Base-by-base conservation (phyloP, 23 red algal genomes). In the Gracilaria vermiculophylla region DNA sequence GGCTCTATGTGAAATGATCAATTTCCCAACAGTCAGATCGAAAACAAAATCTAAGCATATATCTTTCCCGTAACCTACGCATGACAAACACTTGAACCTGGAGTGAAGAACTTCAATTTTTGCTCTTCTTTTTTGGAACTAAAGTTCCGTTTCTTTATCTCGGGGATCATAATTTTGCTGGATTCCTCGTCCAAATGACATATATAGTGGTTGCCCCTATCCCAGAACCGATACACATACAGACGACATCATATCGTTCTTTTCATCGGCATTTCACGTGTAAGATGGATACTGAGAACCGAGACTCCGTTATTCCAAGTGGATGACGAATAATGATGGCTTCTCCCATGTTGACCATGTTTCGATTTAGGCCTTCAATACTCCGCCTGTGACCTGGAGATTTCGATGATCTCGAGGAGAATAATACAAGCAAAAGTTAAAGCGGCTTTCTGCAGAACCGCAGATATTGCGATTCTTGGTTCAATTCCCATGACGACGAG, bases 401-500 rank as follows among this genome's bases (percentile, higher is more conserved):
- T 93, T 64, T 99, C 97, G 61, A 95, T 99, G 72, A 99, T 90
- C 55, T 99, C 97, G 28, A 85, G 94, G 20, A 99, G 84, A 47
- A 95, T 93, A 75, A 99, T 82, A 33, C 90, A 81, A 53, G 69
- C 49, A 29, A 82, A 41, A 1, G 16, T 77, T 32, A 99, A 32
- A 21, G 90, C 93, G 42, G 97, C 91, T 48, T 90, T 92, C 43
- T 91, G 57, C n/a, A 99, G 85, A 48, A 85, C 85, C 1, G 69
- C 31, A 39, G 97, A 93, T 67, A 99, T 99, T 24, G 97, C 97
- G 23, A 64, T 78, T 2, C 76, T 93, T 17, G 97, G 97, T 25
- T 93, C 97, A 74, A 99, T 99, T 11, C 97, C 97, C 97, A 99
- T 99, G n/a, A 95, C 65, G 34, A 88, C 62, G 36, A 93, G 97